phyloP scores from a whole-genome alignment of 208 protist genomes.

The Wallacemonas rigidus region DNA sequence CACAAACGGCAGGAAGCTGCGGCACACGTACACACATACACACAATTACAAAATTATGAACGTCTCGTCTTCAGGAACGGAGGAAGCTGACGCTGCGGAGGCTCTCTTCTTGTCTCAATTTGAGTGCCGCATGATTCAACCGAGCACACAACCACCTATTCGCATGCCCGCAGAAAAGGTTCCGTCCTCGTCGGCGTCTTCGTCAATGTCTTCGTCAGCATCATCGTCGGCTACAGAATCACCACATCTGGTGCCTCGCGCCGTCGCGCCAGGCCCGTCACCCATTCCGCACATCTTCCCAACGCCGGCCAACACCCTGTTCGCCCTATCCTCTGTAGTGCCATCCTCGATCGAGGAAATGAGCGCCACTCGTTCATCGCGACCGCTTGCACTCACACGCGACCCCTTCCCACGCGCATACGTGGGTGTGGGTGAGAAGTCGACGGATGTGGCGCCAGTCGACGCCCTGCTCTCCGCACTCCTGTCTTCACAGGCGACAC shows the following conservation, averaged over 20 bases:
- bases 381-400: too few species aligned
- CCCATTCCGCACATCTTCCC: conserved; percentile 7
- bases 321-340: background rate
- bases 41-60: background rate
- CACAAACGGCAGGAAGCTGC: too few species aligned
- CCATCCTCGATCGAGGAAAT: background rate
- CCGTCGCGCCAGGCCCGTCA: background rate
- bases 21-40: background rate
- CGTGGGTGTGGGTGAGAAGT: background rate
- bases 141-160: conserved; percentile 6
- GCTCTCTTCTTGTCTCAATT: conserved; percentile 10
- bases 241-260: background rate
- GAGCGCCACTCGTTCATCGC: too few species aligned
- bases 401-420: too few species aligned
- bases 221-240: background rate
- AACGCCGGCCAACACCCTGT: background rate
- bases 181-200: background rate
- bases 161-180: background rate
- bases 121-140: background rate
- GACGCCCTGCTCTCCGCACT: background rate
- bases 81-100: background rate
- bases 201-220: background rate
- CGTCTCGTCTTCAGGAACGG: too few species aligned
- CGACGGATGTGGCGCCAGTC: background rate
- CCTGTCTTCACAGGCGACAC: background rate